phyloP scores from a whole-genome alignment of 2,329 filamentous ascomycete species.

The Exophiala sideris region DNA sequence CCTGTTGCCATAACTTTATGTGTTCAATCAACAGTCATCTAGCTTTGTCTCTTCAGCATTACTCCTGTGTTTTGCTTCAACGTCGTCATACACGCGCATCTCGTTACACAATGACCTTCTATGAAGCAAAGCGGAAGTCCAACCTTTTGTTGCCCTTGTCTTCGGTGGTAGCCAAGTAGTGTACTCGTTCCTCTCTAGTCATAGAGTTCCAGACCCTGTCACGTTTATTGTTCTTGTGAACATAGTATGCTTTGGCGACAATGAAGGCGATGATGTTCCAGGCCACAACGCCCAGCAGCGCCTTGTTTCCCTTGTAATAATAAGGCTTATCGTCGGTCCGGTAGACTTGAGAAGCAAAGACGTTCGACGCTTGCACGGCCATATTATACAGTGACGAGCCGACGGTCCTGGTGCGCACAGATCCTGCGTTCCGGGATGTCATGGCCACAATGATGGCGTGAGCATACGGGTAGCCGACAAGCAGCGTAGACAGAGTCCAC shows the following conservation, averaged over 20 bases:
- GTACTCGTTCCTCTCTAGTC: slow-evolving; percentile 40
- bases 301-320: slow-evolving; percentile 51
- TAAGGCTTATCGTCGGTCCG: slow-evolving; percentile 54
- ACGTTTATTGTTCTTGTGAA: slow-evolving; percentile 30
- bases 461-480: slow-evolving; percentile 56
- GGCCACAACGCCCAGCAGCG: slow-evolving; percentile 47
- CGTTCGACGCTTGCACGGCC: slow-evolving; percentile 42
- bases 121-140: slow-evolving; percentile 35
- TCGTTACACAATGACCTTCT: no score
- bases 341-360: slow-evolving; percentile 50
- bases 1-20: no score
- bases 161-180: slow-evolving; percentile 47
- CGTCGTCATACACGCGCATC: no score
- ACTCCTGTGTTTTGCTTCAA: no score
- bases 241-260: slow-evolving; percentile 34
- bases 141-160: slow-evolving; percentile 45
- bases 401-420: slow-evolving; percentile 60
- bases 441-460: slow-evolving; percentile 60
- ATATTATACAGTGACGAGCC: slow-evolving; percentile 53
- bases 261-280: slow-evolving; percentile 46
- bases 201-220: slow-evolving; percentile 41
- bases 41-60: no score
- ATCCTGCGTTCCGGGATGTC: slow-evolving; percentile 61
- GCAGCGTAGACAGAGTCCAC: slow-evolving; percentile 48
- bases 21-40: no score